phyloP scores from a whole-genome alignment of 2,329 filamentous ascomycete genomes.

The Nectriaceae sp. region DNA sequence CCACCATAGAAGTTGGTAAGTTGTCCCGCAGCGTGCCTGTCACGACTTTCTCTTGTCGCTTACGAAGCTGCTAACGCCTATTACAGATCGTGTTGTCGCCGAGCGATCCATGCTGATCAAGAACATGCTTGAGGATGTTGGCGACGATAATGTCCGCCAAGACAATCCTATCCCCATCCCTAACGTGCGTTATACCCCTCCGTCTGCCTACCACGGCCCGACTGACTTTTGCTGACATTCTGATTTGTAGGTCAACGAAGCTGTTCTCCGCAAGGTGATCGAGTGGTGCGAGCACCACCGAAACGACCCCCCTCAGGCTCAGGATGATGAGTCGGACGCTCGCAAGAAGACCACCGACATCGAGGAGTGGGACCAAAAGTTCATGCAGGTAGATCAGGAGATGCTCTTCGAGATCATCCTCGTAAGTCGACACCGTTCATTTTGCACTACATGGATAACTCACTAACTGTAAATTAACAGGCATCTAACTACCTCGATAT shows the following conservation, averaged over 20 bases:
- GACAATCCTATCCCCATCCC: constrained; percentile 81
- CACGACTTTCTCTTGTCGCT: constrained; percentile 7
- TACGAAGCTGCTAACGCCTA: constrained; percentile 15
- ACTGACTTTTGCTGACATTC: constrained; percentile 17
- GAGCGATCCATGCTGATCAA: constrained; percentile 95
- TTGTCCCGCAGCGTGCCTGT: constrained; percentile 12
- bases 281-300: constrained; percentile 98
- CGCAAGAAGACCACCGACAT: constrained; percentile 99
- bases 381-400: constrained; percentile 99
- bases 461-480: constrained; percentile 44
- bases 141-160: constrained; percentile 56
- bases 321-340: constrained; percentile 88
- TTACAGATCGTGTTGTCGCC: constrained; percentile 74
- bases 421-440: constrained; percentile 53
- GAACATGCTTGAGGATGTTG: constrained; percentile 96
- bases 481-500: constrained; percentile 99
- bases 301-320: constrained; percentile 77
- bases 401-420: constrained; percentile 99
- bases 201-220: constrained; percentile 5
- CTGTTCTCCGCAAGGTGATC: constrained; percentile 92
- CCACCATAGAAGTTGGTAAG: constrained; percentile 50
- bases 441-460: background rate
- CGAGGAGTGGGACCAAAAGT: constrained; percentile 99
- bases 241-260: constrained; percentile 75
- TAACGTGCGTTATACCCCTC: constrained; percentile 58